Conservation (phyloP, 2,329 filamentous ascomycete species). For the Paramyrothecium roridum region DNA sequence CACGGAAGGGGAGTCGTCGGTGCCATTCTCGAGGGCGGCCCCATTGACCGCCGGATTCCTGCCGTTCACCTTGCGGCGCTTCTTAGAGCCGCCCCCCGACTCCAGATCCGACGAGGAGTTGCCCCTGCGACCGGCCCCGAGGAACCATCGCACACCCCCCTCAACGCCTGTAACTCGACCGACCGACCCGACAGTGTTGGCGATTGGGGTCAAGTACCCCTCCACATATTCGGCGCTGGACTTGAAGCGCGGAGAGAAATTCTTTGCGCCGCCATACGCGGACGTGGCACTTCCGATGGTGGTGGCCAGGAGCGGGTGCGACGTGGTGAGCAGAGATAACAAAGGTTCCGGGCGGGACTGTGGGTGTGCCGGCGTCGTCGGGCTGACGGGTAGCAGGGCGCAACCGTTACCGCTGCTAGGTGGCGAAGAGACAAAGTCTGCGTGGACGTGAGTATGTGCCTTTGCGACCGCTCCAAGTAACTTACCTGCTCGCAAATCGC, state of each 20-base stretch:
- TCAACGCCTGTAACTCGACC: slow-evolving; percentile 86
- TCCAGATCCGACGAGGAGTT: slow-evolving; percentile 45
- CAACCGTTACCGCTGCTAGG: slow-evolving; percentile 31
- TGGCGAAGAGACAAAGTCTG: slow-evolving; percentile 67
- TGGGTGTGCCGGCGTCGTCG: slow-evolving; percentile 16
- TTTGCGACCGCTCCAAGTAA: slow-evolving; percentile 7
- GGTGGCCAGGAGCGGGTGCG: slow-evolving; percentile 80
- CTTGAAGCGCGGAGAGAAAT: slow-evolving; percentile 84
- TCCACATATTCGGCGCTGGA: slow-evolving; percentile 91
- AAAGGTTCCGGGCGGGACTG: slow-evolving; percentile 67
- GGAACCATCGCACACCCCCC: slow-evolving; percentile 79
- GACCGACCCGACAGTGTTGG: slow-evolving; percentile 81
- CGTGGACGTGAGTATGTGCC: slow-evolving; percentile 5
- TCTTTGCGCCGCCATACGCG: slow-evolving; percentile 83
- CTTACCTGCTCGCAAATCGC: slow-evolving; percentile 69
- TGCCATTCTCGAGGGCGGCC: not conserved
- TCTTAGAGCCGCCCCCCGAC: slow-evolving; percentile 44
- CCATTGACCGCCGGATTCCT: slow-evolving; percentile 23
- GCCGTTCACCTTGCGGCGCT: slow-evolving; percentile 55
- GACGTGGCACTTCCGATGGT: slow-evolving; percentile 83
- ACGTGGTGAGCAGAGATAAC: slow-evolving; percentile 80
- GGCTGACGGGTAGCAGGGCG: slow-evolving; percentile 36
- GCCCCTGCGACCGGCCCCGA: slow-evolving; percentile 57
- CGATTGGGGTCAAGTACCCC: slow-evolving; percentile 79
- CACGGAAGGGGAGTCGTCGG: not conserved